Evolutionary conservation across 169 alveolate species (phyloP).

Genomic region (Plasmodium gaboni): DNA sequence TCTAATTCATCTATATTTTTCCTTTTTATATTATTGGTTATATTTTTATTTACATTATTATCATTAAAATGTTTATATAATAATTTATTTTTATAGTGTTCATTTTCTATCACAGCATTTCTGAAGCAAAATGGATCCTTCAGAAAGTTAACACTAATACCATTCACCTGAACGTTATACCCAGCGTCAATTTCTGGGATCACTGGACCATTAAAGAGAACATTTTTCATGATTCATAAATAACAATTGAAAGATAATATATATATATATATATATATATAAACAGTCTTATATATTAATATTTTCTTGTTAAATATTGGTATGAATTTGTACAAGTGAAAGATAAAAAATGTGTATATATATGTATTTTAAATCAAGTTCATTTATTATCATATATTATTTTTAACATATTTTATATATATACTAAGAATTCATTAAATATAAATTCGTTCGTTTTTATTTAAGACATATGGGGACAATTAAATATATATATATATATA

Average conservation of each 20-base stretch:
- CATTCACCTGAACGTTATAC: constrained; percentile 60
- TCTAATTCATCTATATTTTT: constrained; percentile 7
- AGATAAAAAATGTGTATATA: background rate
- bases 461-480: too few species aligned
- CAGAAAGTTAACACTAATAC: constrained; percentile 54
- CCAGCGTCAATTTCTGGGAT: constrained; percentile 73
- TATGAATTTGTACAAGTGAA: too few species aligned
- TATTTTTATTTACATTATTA: constrained; percentile 15
- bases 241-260: too few species aligned
- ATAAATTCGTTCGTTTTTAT: too few species aligned
- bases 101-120: constrained; percentile 12
- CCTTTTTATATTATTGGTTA: constrained; percentile 3
- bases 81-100: background rate
- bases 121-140: constrained; percentile 74
- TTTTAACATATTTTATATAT: too few species aligned
- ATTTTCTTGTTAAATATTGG: too few species aligned
- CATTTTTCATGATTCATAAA: constrained; percentile 15
- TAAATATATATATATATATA: too few species aligned
- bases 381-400: too few species aligned
- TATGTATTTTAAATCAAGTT: too few species aligned
- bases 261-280: background rate
- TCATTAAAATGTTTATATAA: constrained; percentile 3
- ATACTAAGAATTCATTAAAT: too few species aligned
- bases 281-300: background rate
- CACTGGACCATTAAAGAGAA: constrained; percentile 42